A percentile compares a stretch with the other conserved stretches of the same genome.
Conservation (phyloP, 306 rosid species). For the Gastrolobium bilobum region DNA sequence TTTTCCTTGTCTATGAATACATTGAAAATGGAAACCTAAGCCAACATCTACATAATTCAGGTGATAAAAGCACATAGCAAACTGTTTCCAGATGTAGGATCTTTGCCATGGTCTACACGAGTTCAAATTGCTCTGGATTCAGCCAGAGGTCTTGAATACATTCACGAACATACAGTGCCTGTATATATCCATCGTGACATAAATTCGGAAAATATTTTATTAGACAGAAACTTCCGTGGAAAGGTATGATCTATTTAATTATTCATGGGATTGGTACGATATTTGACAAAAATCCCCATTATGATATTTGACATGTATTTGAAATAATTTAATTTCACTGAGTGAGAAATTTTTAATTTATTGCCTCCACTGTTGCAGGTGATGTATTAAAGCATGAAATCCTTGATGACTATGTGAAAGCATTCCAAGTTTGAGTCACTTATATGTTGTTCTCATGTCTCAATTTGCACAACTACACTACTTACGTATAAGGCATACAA, state of each 20-base stretch:
- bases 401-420: no score
- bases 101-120: constrained; percentile 82
- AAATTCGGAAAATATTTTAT: constrained; percentile 87
- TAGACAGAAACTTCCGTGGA: constrained; percentile 76
- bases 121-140: constrained; percentile 94
- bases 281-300: no score
- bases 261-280: no score
- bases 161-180: constrained; percentile 91
- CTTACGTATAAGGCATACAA: no score
- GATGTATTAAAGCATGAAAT: no score
- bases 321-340: no score
- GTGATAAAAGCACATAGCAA: constrained; percentile 50
- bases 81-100: constrained; percentile 63
- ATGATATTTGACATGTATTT: no score
- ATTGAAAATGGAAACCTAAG: constrained; percentile 89
- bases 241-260: constrained; percentile 64
- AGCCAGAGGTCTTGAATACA: constrained; percentile 93
- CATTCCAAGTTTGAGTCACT: no score
- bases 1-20: constrained; percentile 89
- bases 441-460: no score
- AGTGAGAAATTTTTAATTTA: no score
- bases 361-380: no score
- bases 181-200: constrained; percentile 94
- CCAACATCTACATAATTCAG: constrained; percentile 80
- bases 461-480: no score